These are phyloP conservation scores for Cadophora malorum DNA, from an alignment of 2,329 filamentous ascomycete species.

Conservation along the genomic window DNA sequence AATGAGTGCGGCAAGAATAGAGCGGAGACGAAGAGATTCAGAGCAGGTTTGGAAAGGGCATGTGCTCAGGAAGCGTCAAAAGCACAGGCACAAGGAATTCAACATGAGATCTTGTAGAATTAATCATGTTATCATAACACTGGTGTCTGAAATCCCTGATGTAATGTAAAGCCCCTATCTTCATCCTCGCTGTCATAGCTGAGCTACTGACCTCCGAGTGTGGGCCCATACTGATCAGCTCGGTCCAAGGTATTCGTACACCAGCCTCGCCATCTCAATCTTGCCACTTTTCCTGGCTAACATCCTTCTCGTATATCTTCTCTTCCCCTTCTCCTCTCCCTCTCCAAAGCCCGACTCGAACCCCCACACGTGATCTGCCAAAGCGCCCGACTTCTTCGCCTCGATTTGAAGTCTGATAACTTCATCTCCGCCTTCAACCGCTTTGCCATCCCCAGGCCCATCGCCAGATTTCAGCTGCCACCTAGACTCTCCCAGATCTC, in stretches of 20 bases:
- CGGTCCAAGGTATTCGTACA: conserved; percentile 10
- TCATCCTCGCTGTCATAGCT: no score
- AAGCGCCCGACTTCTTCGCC: conserved; percentile 6
- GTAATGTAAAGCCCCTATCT: no score
- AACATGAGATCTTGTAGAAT: no score
- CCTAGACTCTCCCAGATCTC: not conserved
- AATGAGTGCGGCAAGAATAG: no score
- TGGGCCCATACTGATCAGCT: not conserved
- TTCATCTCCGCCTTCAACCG: not conserved
- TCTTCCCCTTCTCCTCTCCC: not conserved
- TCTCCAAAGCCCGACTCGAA: conserved; percentile 3
- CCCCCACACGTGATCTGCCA: conserved; percentile 8
- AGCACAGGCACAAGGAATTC: no score
- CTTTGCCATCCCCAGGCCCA: not conserved
- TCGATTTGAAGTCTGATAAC: conserved; percentile 9
- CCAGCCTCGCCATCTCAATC: conserved; percentile 3
- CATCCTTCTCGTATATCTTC: conserved; percentile 9
- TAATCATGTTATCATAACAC: no score
- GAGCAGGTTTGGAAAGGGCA: no score
- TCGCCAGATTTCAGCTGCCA: not conserved
- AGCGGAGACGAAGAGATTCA: no score
- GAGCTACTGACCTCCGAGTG: no score
- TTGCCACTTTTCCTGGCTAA: conserved; percentile 3
- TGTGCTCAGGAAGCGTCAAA: no score
- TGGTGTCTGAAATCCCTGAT: no score